Evolutionary conservation across 2,329 filamentous ascomycete genomes (phyloP), one percentile per base, ranked within the genome.

Genomic region (Fusarium acutatum): DNA sequence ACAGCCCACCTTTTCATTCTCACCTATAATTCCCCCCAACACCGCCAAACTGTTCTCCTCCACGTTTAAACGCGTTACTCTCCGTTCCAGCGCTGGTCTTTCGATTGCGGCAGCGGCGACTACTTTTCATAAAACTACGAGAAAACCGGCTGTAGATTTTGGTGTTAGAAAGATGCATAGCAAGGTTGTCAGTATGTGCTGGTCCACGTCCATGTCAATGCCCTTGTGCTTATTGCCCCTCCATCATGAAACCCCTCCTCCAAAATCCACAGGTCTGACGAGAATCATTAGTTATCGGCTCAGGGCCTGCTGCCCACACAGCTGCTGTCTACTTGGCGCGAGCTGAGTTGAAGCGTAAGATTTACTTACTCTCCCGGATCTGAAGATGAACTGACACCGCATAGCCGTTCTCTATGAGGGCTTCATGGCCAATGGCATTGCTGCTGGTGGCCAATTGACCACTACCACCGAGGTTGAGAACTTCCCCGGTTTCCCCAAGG

Each of bases 381-480:
- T 8, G 18, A 32, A 28, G 30, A 35, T n/a, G 7, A 26, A 63
- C 64, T 80, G 46, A 79, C 68, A 22, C 15, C 35, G 40, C 43
- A 30, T 71, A 90, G 90, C 96, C 72, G 93, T 98, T 72, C 88
- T 99, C 77, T 99, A 98, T 82, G 96, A 99, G 86, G 96, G 96
- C 78, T 97, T 99, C 89, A 91, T 99, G 83, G 96, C 96, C 79
- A 96, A 98, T 81, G 96, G 96, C 80, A 97, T 97, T 79, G 96
- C 96, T 12, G 94, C 96, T 49, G 96, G 96, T 77, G 96, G 96
- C 65, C 96, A 99, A 88, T 89, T 99, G 77, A 99, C 97, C 62
- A 99, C 97, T 32, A 99, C 96, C 62, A 98, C 97, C 79, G 97
- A 99, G 77, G 91, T 99, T 68, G 96, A 99, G 88, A 99, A 99